Evolutionary conservation across 495 filamentous ascomycete species (phyloP).

Genomic region (Tuber calosporum): DNA sequence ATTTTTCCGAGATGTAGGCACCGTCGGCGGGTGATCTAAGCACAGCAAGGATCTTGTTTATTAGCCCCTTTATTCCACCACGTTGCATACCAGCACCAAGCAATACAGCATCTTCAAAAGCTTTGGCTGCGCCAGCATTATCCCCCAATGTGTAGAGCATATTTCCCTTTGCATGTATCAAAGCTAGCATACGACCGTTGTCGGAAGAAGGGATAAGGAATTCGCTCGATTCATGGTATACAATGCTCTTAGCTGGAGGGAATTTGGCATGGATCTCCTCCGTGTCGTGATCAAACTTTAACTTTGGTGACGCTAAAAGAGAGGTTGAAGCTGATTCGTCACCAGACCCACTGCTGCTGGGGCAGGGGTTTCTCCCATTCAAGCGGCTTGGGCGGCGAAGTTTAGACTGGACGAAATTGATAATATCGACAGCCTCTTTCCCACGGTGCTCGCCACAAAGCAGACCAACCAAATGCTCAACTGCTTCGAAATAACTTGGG

Average conservation of each 20-base stretch:
- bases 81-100: conserved; percentile 71
- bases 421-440: conserved; percentile 79
- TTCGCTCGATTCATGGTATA: conserved; percentile 66
- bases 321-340: conserved; percentile 40
- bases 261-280: conserved; percentile 34
- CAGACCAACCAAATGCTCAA: conserved; percentile 88
- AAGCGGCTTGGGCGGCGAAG: conserved; percentile 49
- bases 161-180: conserved; percentile 95
- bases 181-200: conserved; percentile 84
- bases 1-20: conserved; percentile 36
- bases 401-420: conserved; percentile 76
- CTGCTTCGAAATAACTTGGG: conserved; percentile 90
- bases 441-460: conserved; percentile 74
- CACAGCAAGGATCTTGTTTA: conserved; percentile 70
- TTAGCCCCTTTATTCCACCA: conserved; percentile 69
- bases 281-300: conserved; percentile 36
- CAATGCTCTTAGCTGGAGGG: conserved; percentile 12
- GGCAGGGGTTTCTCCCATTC: conserved; percentile 46
- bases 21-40: conserved; percentile 49
- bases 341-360: conserved; percentile 51
- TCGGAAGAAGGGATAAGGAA: conserved; percentile 81
- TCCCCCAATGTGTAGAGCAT: conserved; percentile 92
- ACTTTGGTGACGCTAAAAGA: conserved; percentile 20
- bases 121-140: conserved; percentile 70
- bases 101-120: conserved; percentile 91